These are phyloP conservation scores for Moesziomyces sp. DNA, from an alignment of 1,284 basidiomycete species.

Conservation along the genomic window DNA sequence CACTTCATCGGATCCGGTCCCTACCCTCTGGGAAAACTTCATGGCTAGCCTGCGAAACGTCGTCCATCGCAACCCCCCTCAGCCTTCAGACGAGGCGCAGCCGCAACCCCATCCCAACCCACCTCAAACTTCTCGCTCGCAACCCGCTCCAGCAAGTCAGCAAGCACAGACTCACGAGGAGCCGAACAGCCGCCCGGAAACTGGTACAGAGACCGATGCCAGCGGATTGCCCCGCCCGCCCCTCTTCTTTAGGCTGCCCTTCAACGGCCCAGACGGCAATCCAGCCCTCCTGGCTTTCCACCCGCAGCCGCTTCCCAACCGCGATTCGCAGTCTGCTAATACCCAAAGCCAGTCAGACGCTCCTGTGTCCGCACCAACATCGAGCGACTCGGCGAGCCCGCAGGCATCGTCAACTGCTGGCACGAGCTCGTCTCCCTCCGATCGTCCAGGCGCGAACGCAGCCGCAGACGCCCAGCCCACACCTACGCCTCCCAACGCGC, in stretches of 20 bases:
- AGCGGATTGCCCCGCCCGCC: conserved; percentile 13
- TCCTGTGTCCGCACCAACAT: background rate
- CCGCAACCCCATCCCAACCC: background rate
- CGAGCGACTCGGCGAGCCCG: background rate
- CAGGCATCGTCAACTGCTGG: background rate
- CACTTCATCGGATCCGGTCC: conserved; percentile 3
- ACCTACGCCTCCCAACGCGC: conserved; percentile 6
- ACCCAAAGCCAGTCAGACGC: background rate
- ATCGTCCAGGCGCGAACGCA: background rate
- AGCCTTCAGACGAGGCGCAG: background rate
- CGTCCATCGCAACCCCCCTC: conserved; percentile 5
- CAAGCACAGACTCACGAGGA: background rate
- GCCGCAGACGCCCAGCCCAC: background rate
- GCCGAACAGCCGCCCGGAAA: background rate
- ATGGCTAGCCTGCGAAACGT: conserved; percentile 31
- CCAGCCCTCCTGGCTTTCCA: conserved; percentile 53
- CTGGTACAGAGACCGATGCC: background rate
- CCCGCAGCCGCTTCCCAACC: conserved; percentile 35
- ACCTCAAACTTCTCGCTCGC: background rate
- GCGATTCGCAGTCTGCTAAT: background rate
- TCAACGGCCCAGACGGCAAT: conserved; percentile 37
- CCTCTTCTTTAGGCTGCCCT: conserved; percentile 52
- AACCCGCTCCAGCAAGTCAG: background rate
- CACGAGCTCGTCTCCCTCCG: conserved; percentile 1
- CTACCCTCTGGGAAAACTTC: conserved; percentile 38